These are phyloP conservation scores for Phanerodontia chrysosporium DNA, from an alignment of 768 basidiomycete genomes.

Conservation along the genomic window DNA sequence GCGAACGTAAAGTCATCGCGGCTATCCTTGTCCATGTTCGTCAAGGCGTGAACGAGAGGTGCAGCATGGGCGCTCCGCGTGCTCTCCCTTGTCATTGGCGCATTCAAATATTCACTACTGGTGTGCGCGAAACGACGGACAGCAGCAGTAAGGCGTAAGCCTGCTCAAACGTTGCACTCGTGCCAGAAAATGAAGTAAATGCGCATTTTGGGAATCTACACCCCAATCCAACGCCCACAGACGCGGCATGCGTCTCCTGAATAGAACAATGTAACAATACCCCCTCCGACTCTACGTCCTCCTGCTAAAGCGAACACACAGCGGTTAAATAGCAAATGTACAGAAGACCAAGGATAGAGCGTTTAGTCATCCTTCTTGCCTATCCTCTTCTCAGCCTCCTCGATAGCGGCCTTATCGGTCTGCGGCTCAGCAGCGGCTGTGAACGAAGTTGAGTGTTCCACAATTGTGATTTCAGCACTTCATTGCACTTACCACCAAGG, in stretches of 20 bases:
- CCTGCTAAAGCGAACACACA: neutral
- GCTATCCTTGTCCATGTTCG: conserved; percentile 55
- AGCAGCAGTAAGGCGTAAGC: too few relatives aligned
- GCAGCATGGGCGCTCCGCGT: neutral
- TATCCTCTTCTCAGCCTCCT: conserved; percentile 84
- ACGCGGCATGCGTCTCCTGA: neutral
- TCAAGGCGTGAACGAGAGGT: neutral
- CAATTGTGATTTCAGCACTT: neutral
- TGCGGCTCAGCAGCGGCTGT: conserved; percentile 60
- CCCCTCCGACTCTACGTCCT: neutral
- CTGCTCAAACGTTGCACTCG: too few relatives aligned
- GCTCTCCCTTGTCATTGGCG: too few relatives aligned
- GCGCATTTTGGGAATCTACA: neutral
- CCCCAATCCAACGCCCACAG: neutral
- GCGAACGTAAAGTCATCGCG: conserved; percentile 92
- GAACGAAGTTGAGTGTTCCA: neutral
- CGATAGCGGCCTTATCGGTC: conserved; percentile 82
- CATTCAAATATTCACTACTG: too few relatives aligned
- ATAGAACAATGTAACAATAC: neutral
- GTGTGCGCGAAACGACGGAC: too few relatives aligned
- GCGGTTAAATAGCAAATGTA: neutral
- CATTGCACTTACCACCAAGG: conserved; percentile 54
- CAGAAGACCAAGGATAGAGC: neutral
- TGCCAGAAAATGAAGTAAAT: neutral
- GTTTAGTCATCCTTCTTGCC: conserved; percentile 75